A percentile compares a stretch with the other conserved stretches of the same genome.
Conservation (phyloP, 108 stramenopile species). For the Mediolabrus comicus region DNA sequence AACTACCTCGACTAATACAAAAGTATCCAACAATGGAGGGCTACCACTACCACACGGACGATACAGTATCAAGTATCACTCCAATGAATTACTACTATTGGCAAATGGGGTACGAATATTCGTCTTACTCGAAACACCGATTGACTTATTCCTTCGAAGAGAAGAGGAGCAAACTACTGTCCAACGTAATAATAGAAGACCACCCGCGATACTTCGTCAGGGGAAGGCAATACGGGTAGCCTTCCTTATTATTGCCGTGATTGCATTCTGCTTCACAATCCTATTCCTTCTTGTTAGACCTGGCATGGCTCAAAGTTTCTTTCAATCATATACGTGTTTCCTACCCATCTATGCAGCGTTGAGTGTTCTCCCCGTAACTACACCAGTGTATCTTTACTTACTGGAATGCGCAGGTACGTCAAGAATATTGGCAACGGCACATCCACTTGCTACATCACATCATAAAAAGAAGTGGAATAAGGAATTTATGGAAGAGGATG, state of each 20-base stretch:
- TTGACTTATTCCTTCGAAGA: constrained; percentile 60
- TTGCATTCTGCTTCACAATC: constrained; percentile 39
- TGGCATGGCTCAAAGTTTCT: constrained; percentile 12
- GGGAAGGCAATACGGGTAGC: constrained; percentile 46
- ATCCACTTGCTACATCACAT: constrained; percentile 55
- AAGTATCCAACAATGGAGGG: too few species aligned
- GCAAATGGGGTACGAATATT: constrained; percentile 72
- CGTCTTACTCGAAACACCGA: constrained; percentile 63
- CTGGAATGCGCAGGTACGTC: constrained; percentile 77
- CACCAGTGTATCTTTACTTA: constrained; percentile 62
- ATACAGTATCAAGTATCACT: constrained; percentile 54
- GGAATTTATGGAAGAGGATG: background rate
- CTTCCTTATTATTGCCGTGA: constrained; percentile 38
- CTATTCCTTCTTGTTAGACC: constrained; percentile 50
- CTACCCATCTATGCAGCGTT: constrained; percentile 68
- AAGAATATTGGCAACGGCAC: constrained; percentile 65
- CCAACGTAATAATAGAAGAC: constrained; percentile 23
- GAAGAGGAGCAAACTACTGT: constrained; percentile 32
- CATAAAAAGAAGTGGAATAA: background rate
- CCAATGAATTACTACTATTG: constrained; percentile 55
- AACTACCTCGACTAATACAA: too few species aligned
- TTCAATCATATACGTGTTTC: constrained; percentile 45
- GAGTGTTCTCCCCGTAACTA: constrained; percentile 56
- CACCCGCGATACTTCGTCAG: constrained; percentile 64
- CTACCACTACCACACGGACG: constrained; percentile 49